A percentile compares a stretch with the other conserved stretches of the same genome.
Evolutionary conservation across 1,139 yeast species (phyloP).

Genomic region (Citeromyces hawaiiensis): DNA sequence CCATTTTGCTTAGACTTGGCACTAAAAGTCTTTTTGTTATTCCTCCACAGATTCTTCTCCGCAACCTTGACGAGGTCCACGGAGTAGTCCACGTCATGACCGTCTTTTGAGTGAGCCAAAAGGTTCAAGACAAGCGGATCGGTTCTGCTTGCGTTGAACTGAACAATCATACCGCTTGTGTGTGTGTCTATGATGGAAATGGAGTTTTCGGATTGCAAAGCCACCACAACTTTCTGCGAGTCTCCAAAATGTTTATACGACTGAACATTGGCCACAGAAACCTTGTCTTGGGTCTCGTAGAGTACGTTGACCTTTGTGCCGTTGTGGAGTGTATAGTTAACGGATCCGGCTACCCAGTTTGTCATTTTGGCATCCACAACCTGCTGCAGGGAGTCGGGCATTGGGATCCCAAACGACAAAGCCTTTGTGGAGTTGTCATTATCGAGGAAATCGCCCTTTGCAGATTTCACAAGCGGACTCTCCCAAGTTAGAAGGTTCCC

Average conservation of each 20-base stretch:
- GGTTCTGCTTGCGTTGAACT: slow-evolving; percentile 5
- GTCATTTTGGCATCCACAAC: slow-evolving; percentile 21
- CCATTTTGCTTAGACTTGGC: too few relatives aligned
- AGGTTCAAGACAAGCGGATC: slow-evolving; percentile 12
- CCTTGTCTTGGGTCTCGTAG: slow-evolving; percentile 16
- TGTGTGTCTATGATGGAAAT: slow-evolving; percentile 8
- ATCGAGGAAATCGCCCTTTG: too few relatives aligned
- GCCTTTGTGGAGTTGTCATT: too few relatives aligned
- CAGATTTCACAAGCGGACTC: too few relatives aligned
- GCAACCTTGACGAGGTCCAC: slow-evolving; percentile 12
- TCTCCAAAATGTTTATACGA: slow-evolving; percentile 18
- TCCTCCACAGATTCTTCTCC: too few relatives aligned
- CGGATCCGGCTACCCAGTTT: slow-evolving; percentile 18
- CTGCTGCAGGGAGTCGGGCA: slow-evolving; percentile 22
- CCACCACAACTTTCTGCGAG: slow-evolving; percentile 16
- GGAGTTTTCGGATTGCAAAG: slow-evolving; percentile 11
- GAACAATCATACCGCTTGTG: slow-evolving; percentile 2
- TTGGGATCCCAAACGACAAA: slow-evolving; percentile 18
- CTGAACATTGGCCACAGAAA: slow-evolving; percentile 23
- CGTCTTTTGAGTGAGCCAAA: slow-evolving; percentile 6
- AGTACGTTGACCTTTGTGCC: slow-evolving; percentile 21
- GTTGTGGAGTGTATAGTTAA: slow-evolving; percentile 21
- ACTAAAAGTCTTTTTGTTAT: too few relatives aligned
- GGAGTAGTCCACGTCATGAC: slow-evolving; percentile 10
- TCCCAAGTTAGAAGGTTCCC: too few relatives aligned